Evolutionary conservation across 768 basidiomycete genomes (phyloP).

Genomic region (Leccinellum albellum): DNA sequence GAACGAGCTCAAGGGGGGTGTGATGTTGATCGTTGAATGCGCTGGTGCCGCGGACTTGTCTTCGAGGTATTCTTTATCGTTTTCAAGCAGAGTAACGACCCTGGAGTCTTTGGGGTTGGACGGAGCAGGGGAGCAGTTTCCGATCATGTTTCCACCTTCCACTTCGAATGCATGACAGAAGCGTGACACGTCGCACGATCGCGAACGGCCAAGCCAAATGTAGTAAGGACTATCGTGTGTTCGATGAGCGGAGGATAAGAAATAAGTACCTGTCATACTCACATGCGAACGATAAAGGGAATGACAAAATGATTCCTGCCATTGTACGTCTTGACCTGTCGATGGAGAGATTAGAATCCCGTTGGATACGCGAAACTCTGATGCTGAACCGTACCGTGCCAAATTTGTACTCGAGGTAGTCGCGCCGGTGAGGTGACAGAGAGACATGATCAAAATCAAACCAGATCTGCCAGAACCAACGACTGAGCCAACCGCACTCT

Average conservation of each 20-base stretch:
- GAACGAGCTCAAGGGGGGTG: conserved; percentile 56
- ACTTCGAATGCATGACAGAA: conserved; percentile 59
- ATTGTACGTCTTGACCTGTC: conserved; percentile 61
- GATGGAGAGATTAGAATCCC: background rate
- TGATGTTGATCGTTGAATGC: conserved; percentile 43
- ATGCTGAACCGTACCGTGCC: conserved; percentile 48
- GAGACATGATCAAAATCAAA: conserved; percentile 56
- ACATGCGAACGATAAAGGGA: conserved; percentile 66
- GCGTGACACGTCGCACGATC: conserved; percentile 53
- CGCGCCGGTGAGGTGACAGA: conserved; percentile 53
- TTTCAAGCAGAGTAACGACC: conserved; percentile 38
- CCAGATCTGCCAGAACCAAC: conserved; percentile 81
- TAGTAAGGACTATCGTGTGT: conserved; percentile 53
- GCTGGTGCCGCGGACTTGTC: conserved; percentile 11
- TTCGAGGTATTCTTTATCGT: conserved; percentile 37
- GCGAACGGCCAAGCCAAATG: conserved; percentile 71
- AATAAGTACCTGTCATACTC: conserved; percentile 12
- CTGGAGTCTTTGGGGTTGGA: conserved; percentile 34
- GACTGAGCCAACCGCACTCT: conserved; percentile 59
- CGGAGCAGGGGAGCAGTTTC: conserved; percentile 44
- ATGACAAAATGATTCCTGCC: conserved; percentile 67
- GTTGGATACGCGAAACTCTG: background rate
- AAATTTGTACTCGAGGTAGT: conserved; percentile 77
- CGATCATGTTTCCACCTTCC: conserved; percentile 57
- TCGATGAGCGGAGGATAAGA: background rate